Conservation (phyloP, 305 asterid genomes). For the Fraxinus greggii region DNA sequence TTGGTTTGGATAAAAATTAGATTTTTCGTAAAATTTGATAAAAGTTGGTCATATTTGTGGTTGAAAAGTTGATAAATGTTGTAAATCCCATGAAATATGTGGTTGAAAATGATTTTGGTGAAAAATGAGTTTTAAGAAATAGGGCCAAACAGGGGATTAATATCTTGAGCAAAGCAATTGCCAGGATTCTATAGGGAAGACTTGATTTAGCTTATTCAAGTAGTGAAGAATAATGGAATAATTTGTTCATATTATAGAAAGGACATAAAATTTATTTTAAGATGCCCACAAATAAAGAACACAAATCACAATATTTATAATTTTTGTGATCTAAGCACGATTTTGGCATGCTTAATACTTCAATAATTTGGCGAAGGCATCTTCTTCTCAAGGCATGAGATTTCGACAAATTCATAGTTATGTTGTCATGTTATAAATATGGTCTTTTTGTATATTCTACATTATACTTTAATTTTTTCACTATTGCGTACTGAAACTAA, state of each 20-base stretch:
- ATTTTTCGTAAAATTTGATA: background rate
- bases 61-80: background rate
- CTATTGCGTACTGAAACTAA: conserved; percentile 13
- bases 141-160: background rate
- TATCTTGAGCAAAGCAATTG: conserved; percentile 1
- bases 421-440: conserved; percentile 7
- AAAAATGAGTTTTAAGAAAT: background rate
- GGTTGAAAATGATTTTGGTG: background rate
- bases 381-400: conserved; percentile 11
- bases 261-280: background rate
- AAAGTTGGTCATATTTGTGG: background rate
- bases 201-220: background rate
- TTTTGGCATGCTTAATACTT: conserved; percentile 6
- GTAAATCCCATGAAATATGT: background rate
- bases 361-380: conserved; percentile 7
- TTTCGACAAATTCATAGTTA: conserved; percentile 1
- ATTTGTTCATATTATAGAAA: background rate
- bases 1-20: background rate
- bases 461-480: background rate
- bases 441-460: background rate
- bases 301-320: background rate
- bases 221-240: background rate
- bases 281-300: background rate
- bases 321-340: conserved; percentile 9
- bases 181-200: background rate